Evolutionary conservation across 148 eudicot species (phyloP).

Genomic region (Talinum fruticosum): DNA sequence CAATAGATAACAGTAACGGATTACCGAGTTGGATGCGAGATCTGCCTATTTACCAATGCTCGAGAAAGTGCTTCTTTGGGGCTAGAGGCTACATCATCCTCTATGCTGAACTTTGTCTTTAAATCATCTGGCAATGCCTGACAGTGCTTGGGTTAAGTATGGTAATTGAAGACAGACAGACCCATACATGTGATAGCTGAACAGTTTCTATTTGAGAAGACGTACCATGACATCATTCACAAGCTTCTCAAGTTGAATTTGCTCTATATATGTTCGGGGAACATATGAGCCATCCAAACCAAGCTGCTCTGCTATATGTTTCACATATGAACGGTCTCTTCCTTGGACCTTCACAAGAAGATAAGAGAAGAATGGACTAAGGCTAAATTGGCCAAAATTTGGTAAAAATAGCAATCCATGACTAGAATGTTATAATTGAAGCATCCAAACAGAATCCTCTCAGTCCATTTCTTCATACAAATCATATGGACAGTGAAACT

Average conservation of each 20-base stretch:
- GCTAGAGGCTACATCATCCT: slow-evolving; percentile 76
- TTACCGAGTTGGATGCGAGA: slow-evolving; percentile 73
- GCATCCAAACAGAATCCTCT: neutral
- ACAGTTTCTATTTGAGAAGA: slow-evolving; percentile 12
- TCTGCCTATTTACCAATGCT: slow-evolving; percentile 85
- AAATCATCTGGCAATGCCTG: slow-evolving; percentile 95
- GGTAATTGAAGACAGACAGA: slow-evolving; percentile 11
- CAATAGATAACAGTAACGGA: neutral
- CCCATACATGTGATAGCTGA: slow-evolving; percentile 7
- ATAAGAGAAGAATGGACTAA: neutral
- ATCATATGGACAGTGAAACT: neutral
- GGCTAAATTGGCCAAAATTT: neutral
- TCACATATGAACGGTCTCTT: slow-evolving; percentile 72
- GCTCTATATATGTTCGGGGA: slow-evolving; percentile 91
- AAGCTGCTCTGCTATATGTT: slow-evolving; percentile 68
- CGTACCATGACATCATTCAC: slow-evolving; percentile 91
- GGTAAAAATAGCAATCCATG: neutral
- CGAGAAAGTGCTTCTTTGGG: slow-evolving; percentile 97
- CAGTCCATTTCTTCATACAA: neutral
- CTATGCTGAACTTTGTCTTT: slow-evolving; percentile 88
- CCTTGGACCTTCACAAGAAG: slow-evolving; percentile 80
- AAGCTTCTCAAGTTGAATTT: slow-evolving; percentile 91
- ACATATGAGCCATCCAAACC: slow-evolving; percentile 89
- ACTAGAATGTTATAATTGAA: neutral
- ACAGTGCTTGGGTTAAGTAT: neutral